A percentile compares a stretch with the other conserved stretches of the same genome.
Conservation (phyloP, 306 rosid genomes). For the Clitoria ternatea region DNA sequence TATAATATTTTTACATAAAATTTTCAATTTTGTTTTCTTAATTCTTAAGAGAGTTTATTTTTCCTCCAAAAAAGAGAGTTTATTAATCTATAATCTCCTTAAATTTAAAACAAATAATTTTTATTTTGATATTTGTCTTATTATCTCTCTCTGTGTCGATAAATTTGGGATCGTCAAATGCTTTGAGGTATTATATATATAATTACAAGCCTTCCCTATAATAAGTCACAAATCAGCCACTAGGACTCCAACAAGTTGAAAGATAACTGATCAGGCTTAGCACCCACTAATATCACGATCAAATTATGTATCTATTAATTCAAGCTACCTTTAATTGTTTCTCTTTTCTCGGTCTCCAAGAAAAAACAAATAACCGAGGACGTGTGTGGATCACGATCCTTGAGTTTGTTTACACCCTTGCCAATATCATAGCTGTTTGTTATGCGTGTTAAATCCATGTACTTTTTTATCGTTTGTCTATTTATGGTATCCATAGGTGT, state of each 20-base stretch:
- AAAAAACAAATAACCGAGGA: not conserved
- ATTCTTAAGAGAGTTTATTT: not conserved
- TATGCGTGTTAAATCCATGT: slow-evolving; percentile 28
- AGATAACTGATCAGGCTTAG: not conserved
- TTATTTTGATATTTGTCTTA: not conserved
- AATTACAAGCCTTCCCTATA: not conserved
- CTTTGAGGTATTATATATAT: not conserved
- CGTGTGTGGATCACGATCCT: slow-evolving; percentile 27
- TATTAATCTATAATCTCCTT: not conserved
- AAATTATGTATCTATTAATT: not conserved
- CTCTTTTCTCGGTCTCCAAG: not conserved
- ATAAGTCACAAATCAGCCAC: not conserved
- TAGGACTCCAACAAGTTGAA: not conserved
- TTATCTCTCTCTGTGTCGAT: not conserved
- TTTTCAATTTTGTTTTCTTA: too few species aligned
- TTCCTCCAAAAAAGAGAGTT: too few species aligned
- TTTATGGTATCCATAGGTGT: not conserved
- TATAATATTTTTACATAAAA: too few species aligned
- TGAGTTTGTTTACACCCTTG: not conserved
- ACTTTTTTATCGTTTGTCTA: slow-evolving; percentile 20
- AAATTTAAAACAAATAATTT: not conserved
- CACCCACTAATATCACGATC: slow-evolving; percentile 15
- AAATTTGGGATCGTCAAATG: not conserved
- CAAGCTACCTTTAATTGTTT: not conserved
- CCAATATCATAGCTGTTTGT: slow-evolving; percentile 14